These are phyloP conservation scores for Bjerkandera adusta DNA, from an alignment of 1,284 basidiomycete genomes.

Conservation along the genomic window DNA sequence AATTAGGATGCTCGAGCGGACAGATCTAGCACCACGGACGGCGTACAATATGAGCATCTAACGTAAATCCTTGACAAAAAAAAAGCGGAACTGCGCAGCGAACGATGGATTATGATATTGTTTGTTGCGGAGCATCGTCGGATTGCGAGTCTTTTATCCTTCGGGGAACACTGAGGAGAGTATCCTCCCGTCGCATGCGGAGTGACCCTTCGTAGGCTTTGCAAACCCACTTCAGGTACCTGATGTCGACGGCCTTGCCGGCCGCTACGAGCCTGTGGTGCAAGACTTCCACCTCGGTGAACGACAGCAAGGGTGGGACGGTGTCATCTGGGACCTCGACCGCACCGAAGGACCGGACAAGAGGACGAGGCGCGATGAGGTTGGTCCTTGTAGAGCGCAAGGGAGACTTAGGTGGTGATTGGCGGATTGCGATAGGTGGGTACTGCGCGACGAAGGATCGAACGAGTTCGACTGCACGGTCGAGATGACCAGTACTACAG, in stretches of 20 bases:
- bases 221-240: constrained; percentile 63
- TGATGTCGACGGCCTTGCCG: constrained; percentile 40
- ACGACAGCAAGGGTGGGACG: constrained; percentile 67
- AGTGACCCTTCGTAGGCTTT: constrained; percentile 68
- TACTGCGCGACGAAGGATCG: constrained; percentile 57
- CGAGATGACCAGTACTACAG: constrained; percentile 47
- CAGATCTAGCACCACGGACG: too few relatives aligned
- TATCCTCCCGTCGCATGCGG: constrained; percentile 50
- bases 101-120: too few relatives aligned
- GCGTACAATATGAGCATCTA: too few relatives aligned
- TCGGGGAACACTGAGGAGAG: too few relatives aligned
- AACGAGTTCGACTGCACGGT: constrained; percentile 51
- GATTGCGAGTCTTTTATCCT: too few relatives aligned
- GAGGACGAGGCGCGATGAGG: constrained; percentile 50
- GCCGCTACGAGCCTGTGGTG: constrained; percentile 60
- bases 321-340: constrained; percentile 60
- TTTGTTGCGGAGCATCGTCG: too few relatives aligned
- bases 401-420: constrained; percentile 35
- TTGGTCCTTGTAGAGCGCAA: constrained; percentile 54
- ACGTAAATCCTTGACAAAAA: too few relatives aligned
- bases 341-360: constrained; percentile 59
- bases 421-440: constrained; percentile 33
- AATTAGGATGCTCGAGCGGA: too few relatives aligned
- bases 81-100: too few relatives aligned
- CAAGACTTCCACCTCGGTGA: constrained; percentile 62